Evolutionary conservation across 129 eudicot genomes (phyloP).

Genomic region (Helichrysum umbraculigerum): DNA sequence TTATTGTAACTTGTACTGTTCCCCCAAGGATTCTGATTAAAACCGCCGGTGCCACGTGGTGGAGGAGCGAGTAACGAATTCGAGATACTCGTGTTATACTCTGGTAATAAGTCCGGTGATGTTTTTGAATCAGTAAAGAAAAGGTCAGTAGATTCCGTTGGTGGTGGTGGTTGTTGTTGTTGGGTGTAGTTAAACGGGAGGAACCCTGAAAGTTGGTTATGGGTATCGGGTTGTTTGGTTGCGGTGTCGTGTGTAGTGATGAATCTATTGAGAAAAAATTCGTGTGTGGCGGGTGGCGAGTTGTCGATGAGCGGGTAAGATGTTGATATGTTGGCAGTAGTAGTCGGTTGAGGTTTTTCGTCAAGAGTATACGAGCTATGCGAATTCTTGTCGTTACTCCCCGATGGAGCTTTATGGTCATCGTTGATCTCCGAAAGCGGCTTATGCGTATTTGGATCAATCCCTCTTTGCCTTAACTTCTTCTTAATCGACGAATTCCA

Average conservation of each 20-base stretch:
- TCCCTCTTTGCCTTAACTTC: conserved; percentile 85
- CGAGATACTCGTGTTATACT: conserved; percentile 26
- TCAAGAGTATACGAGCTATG: conserved; percentile 33
- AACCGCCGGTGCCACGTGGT: conserved; percentile 21
- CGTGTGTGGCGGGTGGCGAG: conserved; percentile 58
- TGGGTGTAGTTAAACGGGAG: conserved; percentile 38
- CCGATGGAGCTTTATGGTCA: conserved; percentile 39
- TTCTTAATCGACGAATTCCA: conserved; percentile 98
- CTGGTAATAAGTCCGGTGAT: conserved; percentile 29
- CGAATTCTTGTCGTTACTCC: conserved; percentile 38
- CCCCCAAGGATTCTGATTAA: conserved; percentile 47
- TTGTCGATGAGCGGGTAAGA: conserved; percentile 34
- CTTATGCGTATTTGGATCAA: conserved; percentile 91
- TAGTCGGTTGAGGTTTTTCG: conserved; percentile 29
- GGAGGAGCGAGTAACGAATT: conserved; percentile 20
- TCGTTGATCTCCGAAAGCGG: conserved; percentile 58
- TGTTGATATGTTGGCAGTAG: conserved; percentile 8
- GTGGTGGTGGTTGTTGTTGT: conserved; percentile 23
- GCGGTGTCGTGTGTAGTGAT: conserved; percentile 41
- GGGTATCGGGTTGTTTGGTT: conserved; percentile 38
- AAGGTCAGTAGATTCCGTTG: conserved; percentile 27
- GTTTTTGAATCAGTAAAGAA: conserved; percentile 44
- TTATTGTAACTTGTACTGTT: conserved; percentile 25
- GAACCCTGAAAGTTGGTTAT: conserved; percentile 20
- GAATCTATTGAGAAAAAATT: conserved; percentile 65